phyloP scores from a whole-genome alignment of 305 asterid genomes.

The Solanum hybrid region DNA sequence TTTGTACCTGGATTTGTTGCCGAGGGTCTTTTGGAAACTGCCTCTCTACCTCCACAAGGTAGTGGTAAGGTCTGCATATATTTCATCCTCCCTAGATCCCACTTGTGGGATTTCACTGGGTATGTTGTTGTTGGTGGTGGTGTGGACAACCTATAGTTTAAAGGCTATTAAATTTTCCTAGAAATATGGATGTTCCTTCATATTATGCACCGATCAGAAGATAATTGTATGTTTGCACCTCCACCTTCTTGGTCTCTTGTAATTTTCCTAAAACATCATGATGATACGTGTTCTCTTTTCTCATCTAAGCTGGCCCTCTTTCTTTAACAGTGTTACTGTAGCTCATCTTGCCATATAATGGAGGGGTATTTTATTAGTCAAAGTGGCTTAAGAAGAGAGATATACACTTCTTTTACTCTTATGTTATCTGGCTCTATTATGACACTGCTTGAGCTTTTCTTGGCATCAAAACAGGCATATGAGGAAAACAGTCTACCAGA shows the following conservation, averaged over 20 bases:
- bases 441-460: not conserved
- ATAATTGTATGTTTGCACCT: not conserved
- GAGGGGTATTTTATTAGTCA: not conserved
- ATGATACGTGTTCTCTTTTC: not conserved
- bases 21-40: not conserved
- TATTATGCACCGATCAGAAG: not conserved
- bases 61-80: not conserved
- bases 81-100: not conserved
- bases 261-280: not conserved
- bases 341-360: not conserved
- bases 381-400: not conserved
- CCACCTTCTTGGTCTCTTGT: not conserved
- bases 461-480: slow-evolving; percentile 28
- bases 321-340: not conserved
- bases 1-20: not conserved
- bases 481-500: slow-evolving; percentile 44
- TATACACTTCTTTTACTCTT: not conserved
- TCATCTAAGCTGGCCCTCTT: not conserved
- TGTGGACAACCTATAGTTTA: not conserved
- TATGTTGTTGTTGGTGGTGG: not conserved
- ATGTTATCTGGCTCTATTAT: not conserved
- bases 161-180: not conserved
- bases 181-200: not conserved
- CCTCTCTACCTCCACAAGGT: not conserved
- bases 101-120: not conserved